Base-by-base conservation (phyloP, 1,284 basidiomycete species). In the Apiotrichum domesticum region DNA sequence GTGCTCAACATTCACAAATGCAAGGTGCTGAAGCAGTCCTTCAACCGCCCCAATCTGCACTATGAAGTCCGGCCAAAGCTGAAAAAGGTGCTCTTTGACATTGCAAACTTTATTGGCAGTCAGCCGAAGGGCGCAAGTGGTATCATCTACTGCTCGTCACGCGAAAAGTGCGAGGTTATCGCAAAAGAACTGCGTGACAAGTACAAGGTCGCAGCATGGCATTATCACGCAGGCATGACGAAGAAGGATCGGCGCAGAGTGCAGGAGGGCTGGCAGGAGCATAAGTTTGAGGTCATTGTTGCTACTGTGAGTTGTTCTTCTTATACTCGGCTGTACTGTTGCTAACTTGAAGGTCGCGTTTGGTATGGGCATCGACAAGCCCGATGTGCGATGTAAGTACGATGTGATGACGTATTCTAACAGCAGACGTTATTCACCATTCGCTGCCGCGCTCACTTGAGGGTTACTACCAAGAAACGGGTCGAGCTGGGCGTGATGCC, bases 361-460 rank as follows among this genome's bases (percentile, higher is more conserved):
- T 72, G 95, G 95, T 8, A 97, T 98, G 95, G 95, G 94, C 14
- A 94, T 98, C 58, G 93, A 98, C 77, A 97, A 97, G 72, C 77
- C 85, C 0, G 83, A 90, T 65, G 84, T 77, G 0, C 62, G 75
- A 67, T 77, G 84, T 85, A 66, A 55, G 79, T 58, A 2, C 15
- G 14, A n/a, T 21, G 34, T 7, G 9, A 15, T n/a, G 11, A 14
- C 40, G 32, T 2, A 58, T 6, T 40, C n/a, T 77, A 49, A 56
- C 41, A 1, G 13, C 56, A 86, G 88, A 88, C 67, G 88, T 92
- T 51, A 84, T 91, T 52, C 90, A 92, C 66, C 82, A 86, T 58
- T 80, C 82, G 10, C 62, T 88, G 15, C 87, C 90, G 2, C 80
- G 81, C 53, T 84, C 84, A 7, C 76, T 91, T 54, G 86, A 88